Percentiles rank a stretch among this genome's conserved stretches.
Conservation (phyloP, 163 green algal genomes). For the Coccomyxa subellipsoidea region DNA sequence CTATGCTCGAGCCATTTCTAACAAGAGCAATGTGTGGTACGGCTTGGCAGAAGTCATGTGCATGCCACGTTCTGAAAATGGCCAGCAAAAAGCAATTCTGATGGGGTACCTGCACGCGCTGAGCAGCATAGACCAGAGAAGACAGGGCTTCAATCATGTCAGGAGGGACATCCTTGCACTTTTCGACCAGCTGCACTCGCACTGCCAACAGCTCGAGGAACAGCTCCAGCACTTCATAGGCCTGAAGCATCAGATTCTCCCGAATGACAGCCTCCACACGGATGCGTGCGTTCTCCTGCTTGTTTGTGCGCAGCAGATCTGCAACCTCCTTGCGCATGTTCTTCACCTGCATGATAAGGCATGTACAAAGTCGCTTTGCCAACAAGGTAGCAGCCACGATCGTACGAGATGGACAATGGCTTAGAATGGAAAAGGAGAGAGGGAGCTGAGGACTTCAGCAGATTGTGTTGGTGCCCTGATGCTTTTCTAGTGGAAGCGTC, state of each 20-base stretch:
- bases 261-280: slow-evolving; percentile 75
- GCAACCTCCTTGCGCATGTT: slow-evolving; percentile 64
- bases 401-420: background rate
- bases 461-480: no score
- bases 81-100: no score
- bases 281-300: slow-evolving; percentile 79
- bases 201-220: slow-evolving; percentile 82
- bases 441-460: background rate
- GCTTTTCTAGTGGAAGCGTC: no score
- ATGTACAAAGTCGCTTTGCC: background rate
- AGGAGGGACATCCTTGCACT: slow-evolving; percentile 56
- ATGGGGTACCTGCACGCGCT: slow-evolving; percentile 13
- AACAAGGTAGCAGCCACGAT: background rate
- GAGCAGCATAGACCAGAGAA: slow-evolving; percentile 64
- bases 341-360: slow-evolving; percentile 46
- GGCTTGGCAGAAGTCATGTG: no score
- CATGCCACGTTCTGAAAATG: no score
- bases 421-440: background rate
- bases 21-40: background rate
- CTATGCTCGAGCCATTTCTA: background rate
- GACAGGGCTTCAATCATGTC: slow-evolving; percentile 76
- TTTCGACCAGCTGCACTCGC: slow-evolving; percentile 65
- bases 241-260: slow-evolving; percentile 51
- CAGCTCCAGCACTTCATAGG: slow-evolving; percentile 80
- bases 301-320: slow-evolving; percentile 60